Evolutionary conservation across 129 eudicot species (phyloP), one percentile per base, ranked within the genome.

Genomic region (Flaveria ramosissima): DNA sequence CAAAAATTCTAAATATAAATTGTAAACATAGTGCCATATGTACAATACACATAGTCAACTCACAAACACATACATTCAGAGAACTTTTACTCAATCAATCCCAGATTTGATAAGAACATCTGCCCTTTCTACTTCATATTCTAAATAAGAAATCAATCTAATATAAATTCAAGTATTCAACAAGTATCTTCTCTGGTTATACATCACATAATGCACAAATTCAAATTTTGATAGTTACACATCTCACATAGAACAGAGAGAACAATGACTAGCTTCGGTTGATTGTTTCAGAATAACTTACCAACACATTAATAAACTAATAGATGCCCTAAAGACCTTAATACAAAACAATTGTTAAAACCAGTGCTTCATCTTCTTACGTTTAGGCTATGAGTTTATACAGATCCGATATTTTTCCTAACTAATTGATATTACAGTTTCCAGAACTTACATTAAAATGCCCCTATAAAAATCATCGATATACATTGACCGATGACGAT

Each of bases 401-500:
- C 9, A 76, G 80, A 51, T 76, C 80, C 43, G 52, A 76, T 48
- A 43, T 7, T 10, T 41, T 46, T 32, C 52, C 24, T 7, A 63
- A 32, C 61, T 59, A 17, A 76, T n/a, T n/a, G 7, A 75, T 19
- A 15, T 60, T 17, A 19, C 9, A 0, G 48, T 75, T 32, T 66
- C 39, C 48, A 51, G 32, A 32, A 20, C 16, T 68, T 76, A 32
- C 0, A 20, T 67, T 16, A 14, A 53, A 23, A 50, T 9, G 16
- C 80, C 55, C 55, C n/a, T 5, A 32, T 45, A 0, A 3, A 76
- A 21, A 59, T 55, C 43, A 26, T 53, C 73, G 53, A 68, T 24
- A 67, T 42, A 56, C 75, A 77, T 24, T 2, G 61, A 77, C 30
- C 56, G 26, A 43, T 75, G 71, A 11, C 30, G 46, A 75, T n/a